phyloP scores from a whole-genome alignment of 2,329 filamentous ascomycete species.

The Pseudogymnoascus sp. region DNA sequence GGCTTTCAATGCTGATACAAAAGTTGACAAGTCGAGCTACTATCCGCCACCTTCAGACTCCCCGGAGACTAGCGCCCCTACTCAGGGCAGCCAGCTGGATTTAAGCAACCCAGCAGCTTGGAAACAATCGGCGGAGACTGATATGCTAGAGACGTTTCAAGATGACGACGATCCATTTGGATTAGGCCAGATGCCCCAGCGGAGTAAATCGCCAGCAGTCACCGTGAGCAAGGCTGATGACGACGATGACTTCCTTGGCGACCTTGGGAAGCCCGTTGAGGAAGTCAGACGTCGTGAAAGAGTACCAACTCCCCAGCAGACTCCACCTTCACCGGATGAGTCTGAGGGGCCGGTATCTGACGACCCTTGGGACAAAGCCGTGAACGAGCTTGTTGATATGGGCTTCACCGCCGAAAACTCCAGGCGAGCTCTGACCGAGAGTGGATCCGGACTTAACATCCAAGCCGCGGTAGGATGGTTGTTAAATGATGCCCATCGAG shows the following conservation, averaged over 20 bases:
- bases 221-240: slow-evolving; percentile 32
- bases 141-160: slow-evolving; percentile 29
- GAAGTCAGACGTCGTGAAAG: slow-evolving; percentile 44
- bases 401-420: slow-evolving; percentile 83
- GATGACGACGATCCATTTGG: slow-evolving; percentile 84
- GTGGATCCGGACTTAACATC: slow-evolving; percentile 68
- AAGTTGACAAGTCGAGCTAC: slow-evolving; percentile 57
- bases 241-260: slow-evolving; percentile 58
- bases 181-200: slow-evolving; percentile 52
- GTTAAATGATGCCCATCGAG: slow-evolving; percentile 80
- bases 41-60: slow-evolving; percentile 46
- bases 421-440: slow-evolving; percentile 69
- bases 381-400: slow-evolving; percentile 89
- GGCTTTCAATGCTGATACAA: slow-evolving; percentile 56
- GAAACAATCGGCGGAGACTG: slow-evolving; percentile 29
- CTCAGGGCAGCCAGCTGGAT: slow-evolving; percentile 38
- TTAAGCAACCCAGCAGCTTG: slow-evolving; percentile 47
- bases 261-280: slow-evolving; percentile 55
- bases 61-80: slow-evolving; percentile 27
- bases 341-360: slow-evolving; percentile 26
- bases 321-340: slow-evolving; percentile 18
- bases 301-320: slow-evolving; percentile 35
- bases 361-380: slow-evolving; percentile 66
- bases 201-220: slow-evolving; percentile 21
- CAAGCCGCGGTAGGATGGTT: slow-evolving; percentile 85